Base-by-base conservation (phyloP, 495 filamentous ascomycete species). In the Lichenothelia convexa region DNA sequence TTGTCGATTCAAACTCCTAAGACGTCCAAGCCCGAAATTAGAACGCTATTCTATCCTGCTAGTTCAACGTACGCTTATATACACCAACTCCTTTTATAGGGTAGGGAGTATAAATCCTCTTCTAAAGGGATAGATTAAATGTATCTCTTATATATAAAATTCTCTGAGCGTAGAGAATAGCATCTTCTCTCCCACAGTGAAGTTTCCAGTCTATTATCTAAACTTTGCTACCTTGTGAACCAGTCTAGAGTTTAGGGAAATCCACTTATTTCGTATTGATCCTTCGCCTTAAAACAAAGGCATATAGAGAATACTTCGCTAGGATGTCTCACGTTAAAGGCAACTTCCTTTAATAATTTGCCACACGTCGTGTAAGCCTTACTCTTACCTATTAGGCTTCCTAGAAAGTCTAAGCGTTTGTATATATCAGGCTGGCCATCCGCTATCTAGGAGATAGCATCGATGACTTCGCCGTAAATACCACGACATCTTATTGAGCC, bases 241-340 rank as follows among this genome's bases (percentile, higher is more conserved):
- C 21, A 38, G 8, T 30, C 23, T 18, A 38, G 26, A 19, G 22
- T 30, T 30, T 38, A 26, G 11, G 35, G 35, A 11, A 38, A 38
- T 15, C 35, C 21, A 18, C 35, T 38, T 21, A 38, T 11, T 26
- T 16, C 30, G 13, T 26, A 26, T 4, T 3, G 35, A 5, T 24
- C 2, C 4, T 11, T 0, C 6, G 16, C 1, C 22, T 9, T 18
- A 4, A 19, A 13, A 6, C 35, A 12, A 4, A 38, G 18, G 11
- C 18, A 1, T 18, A 38, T 29, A n/a, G 21, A 38, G 3, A 38
- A 18, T 1, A 8, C 8, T 20, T 38, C 35, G 0, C 22, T 26
- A 3, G 4, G 35, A 30, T 38, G 6, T 30, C 18, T 0, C 12
- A 38, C 3, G 3, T 30, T 27, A 4, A 38, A 38, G 0, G 13